Conservation (phyloP, 2,329 filamentous ascomycete species). For the Aspergillus pseudoglaucus region DNA sequence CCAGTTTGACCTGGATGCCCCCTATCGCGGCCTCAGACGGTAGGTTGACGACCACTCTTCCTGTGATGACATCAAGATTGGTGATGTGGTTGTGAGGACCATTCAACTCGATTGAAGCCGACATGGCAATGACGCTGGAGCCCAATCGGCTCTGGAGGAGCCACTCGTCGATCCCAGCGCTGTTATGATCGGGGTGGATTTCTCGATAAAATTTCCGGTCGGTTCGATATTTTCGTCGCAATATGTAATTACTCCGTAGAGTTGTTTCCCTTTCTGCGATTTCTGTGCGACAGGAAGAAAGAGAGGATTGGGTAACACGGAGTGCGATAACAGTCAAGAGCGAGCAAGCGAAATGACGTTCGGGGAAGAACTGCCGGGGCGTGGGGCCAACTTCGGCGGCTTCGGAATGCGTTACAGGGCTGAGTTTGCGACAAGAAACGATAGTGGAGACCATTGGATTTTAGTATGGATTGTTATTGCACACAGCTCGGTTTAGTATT, state of each 20-base stretch:
- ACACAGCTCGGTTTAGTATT: background rate
- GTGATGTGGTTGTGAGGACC: slow-evolving; percentile 40
- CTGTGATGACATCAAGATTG: slow-evolving; percentile 43
- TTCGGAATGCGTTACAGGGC: too few species aligned
- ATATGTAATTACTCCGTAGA: background rate
- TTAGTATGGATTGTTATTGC: background rate
- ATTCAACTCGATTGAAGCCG: slow-evolving; percentile 41
- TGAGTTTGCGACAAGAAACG: background rate
- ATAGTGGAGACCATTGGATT: background rate
- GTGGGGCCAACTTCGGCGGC: too few species aligned
- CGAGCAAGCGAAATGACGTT: too few species aligned
- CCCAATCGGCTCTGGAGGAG: background rate
- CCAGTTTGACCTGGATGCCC: slow-evolving; percentile 43
- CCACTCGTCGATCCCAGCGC: background rate
- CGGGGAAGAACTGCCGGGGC: too few species aligned
- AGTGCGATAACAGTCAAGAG: too few species aligned
- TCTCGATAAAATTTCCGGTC: background rate
- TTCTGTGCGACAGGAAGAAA: too few species aligned
- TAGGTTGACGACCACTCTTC: slow-evolving; percentile 39
- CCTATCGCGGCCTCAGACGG: slow-evolving; percentile 38
- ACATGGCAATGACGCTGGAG: slow-evolving; percentile 30
- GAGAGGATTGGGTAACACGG: too few species aligned
- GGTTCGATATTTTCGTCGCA: background rate
- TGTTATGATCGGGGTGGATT: background rate
- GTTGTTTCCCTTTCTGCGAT: background rate